phyloP scores from a whole-genome alignment of 2,329 filamentous ascomycete genomes.

The Tolypocladium tundrense region DNA sequence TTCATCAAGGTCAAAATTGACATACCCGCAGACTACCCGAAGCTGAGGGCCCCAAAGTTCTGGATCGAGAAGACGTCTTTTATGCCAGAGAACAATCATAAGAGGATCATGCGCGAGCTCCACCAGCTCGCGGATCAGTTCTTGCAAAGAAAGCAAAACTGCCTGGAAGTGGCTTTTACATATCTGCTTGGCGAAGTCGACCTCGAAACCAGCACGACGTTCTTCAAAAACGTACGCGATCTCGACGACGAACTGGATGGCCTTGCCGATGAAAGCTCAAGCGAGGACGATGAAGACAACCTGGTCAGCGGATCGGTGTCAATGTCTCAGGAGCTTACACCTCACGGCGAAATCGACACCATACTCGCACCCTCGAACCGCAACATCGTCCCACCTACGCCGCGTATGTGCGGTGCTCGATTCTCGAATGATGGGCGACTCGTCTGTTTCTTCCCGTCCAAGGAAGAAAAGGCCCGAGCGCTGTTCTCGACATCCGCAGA shows the following conservation, averaged over 20 bases:
- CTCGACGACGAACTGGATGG: slow-evolving; percentile 46
- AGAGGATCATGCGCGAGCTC: slow-evolving; percentile 41
- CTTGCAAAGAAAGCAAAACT: slow-evolving; percentile 48
- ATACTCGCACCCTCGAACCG: slow-evolving; percentile 41
- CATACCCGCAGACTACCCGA: slow-evolving; percentile 50
- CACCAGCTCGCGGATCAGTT: slow-evolving; percentile 46
- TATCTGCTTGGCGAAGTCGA: slow-evolving; percentile 55
- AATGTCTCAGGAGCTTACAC: slow-evolving; percentile 52
- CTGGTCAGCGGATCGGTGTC: slow-evolving; percentile 42
- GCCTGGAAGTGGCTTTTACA: slow-evolving; percentile 49
- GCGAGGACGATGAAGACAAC: slow-evolving; percentile 60
- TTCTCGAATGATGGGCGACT: slow-evolving; percentile 54
- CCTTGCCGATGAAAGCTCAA: slow-evolving; percentile 68
- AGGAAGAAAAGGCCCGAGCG: slow-evolving; percentile 48
- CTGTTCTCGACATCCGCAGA: slow-evolving; percentile 37
- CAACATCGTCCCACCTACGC: slow-evolving; percentile 43
- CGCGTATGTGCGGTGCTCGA: slow-evolving; percentile 47
- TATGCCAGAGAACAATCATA: slow-evolving; percentile 46
- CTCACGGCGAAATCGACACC: slow-evolving; percentile 42
- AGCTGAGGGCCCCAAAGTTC: slow-evolving; percentile 46
- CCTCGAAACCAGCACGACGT: slow-evolving; percentile 47
- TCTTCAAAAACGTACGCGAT: slow-evolving; percentile 56
- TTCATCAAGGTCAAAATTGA: slow-evolving; percentile 53
- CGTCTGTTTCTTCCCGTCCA: slow-evolving; percentile 59
- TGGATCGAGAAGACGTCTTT: slow-evolving; percentile 51